Conservation (phyloP, 192 early-diverging fungal genomes). For the Gonapodya sp. region DNA sequence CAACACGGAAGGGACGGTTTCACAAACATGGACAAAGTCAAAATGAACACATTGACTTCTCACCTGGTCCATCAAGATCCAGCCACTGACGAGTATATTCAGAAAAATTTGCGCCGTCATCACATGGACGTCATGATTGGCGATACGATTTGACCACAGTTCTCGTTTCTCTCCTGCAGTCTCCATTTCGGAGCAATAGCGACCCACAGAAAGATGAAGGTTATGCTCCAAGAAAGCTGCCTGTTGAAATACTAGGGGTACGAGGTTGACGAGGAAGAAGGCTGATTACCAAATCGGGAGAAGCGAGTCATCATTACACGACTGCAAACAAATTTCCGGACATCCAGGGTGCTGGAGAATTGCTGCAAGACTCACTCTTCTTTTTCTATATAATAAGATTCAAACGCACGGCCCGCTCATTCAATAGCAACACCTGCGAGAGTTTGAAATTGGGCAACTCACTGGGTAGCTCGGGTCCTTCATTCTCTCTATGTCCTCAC, state of each 20-base stretch:
- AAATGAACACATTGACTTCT: slow-evolving; percentile 7
- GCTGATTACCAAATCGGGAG: too few species aligned
- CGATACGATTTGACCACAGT: slow-evolving; percentile 50
- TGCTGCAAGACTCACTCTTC: neutral
- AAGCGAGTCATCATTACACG: neutral
- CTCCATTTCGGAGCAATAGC: slow-evolving; percentile 58
- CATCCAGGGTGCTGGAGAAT: neutral
- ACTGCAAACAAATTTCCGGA: neutral
- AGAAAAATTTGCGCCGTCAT: slow-evolving; percentile 82
- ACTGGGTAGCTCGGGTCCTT: slow-evolving; percentile 20
- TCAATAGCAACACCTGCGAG: too few species aligned
- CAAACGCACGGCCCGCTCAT: too few species aligned
- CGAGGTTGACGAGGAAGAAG: slow-evolving; percentile 78
- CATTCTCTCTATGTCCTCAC: slow-evolving; percentile 23
- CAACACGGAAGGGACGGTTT: neutral
- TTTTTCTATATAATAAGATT: neutral
- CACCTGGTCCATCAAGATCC: slow-evolving; percentile 49
- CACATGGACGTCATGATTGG: slow-evolving; percentile 61
- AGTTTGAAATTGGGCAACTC: neutral
- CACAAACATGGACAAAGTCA: neutral
- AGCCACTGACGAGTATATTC: slow-evolving; percentile 63
- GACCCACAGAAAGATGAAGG: slow-evolving; percentile 45
- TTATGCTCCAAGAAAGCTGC: slow-evolving; percentile 62
- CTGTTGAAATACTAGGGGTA: slow-evolving; percentile 83
- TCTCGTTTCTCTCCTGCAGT: slow-evolving; percentile 49